Base-by-base conservation (phyloP, 495 filamentous ascomycete genomes). In the Cercophora newfieldiana region DNA sequence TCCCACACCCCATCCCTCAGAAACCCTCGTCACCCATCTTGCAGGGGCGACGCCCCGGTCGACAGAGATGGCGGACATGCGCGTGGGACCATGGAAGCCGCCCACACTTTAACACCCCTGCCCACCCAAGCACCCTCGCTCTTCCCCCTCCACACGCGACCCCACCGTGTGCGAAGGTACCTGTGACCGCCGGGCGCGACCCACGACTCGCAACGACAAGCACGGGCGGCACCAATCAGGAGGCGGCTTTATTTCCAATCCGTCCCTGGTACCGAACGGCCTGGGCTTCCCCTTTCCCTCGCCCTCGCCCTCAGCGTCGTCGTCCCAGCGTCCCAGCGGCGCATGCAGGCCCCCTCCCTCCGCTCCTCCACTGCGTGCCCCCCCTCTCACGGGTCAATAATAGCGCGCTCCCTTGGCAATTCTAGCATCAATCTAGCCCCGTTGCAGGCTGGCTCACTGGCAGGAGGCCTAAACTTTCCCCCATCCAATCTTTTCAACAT, bases 11-110 rank as follows among this genome's bases (percentile, higher is more conserved):
- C 50, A 7, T 48, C 21, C 58, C 58, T 12, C 25, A 18, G 21
- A 21, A 30, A 44, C 18, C 33, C 30, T 25, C 21, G 31, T 21
- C 61, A 29, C 26, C 51, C 28, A 33, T 50, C 49, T 63, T 64
- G 66, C 66, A 68, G 57, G 66, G 66, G 60, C 19, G 31, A 28
- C 44, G 48, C 62, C 62, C 62, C 56, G 49, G 67, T 69, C 60
- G n/a, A 61, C 33, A 59, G 21, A 64, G 68, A 70, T 70, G 68
- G 68, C 61, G 68, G 51, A 44, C 68, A 70, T 67, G 65, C 33
- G 68, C 68, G 56, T 70, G 68, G 65, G 65, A 64, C 67, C 64
- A 60, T 54, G 55, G 33, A 65, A 63, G 53, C 47, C 55, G 49
- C 58, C 56, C 48, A 33, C 33, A 51, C 50, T 19, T 21, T 33